Base-by-base conservation (phyloP, 768 basidiomycete species). In the Suillus alpinus region DNA sequence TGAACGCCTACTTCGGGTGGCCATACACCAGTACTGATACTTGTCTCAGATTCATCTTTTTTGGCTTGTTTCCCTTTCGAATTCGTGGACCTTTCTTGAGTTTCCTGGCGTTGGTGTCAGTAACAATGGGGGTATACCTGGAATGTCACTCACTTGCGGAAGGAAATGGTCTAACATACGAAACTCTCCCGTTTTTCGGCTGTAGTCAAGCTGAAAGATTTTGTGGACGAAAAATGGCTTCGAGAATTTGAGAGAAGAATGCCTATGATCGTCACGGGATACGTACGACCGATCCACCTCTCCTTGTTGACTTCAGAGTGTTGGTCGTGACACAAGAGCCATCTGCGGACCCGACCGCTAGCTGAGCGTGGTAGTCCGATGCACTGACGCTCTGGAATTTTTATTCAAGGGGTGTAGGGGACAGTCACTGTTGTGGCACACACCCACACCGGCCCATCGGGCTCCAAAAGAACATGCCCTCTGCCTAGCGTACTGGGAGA, bases 151-250 rank as follows among this genome's bases (percentile, higher is more conserved):
- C 55, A 87, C 94, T 74, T 87, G 84, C 2, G 95, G 92, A 7
- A 89, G 72, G 66, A 96, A 87, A 26, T 85, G 83, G 60, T 98
- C 96, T n/a, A 95, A 75, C 87, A 98, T 93, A 26, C 95, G 81
- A 69, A 84, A 94, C 61, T 92, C 85, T 23, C 85, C 84, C 0
- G 83, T 84, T 7, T 80, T 83, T 43, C 89, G 86, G 66, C 86
- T 94, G 67, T 92, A 94, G 73, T 98, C 96, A 57, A 98, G 80
- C 68, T 92, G 91, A 67, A 86, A 97, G 18, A 96, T 80, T 71
- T 85, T 87, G 71, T 92, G 88, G 16, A 86, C 79, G 63, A 93
- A 85, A 67, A 91, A 88, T 0, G 91, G 88, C 89, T 92, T 62
- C 6, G 32, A 58, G 5, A 4, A 7, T 23, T 58, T 23, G 8